A percentile compares a stretch with the other conserved stretches of the same genome.
Conservation (phyloP, 2,329 filamentous ascomycete genomes). For the Fusarium goolgardi region DNA sequence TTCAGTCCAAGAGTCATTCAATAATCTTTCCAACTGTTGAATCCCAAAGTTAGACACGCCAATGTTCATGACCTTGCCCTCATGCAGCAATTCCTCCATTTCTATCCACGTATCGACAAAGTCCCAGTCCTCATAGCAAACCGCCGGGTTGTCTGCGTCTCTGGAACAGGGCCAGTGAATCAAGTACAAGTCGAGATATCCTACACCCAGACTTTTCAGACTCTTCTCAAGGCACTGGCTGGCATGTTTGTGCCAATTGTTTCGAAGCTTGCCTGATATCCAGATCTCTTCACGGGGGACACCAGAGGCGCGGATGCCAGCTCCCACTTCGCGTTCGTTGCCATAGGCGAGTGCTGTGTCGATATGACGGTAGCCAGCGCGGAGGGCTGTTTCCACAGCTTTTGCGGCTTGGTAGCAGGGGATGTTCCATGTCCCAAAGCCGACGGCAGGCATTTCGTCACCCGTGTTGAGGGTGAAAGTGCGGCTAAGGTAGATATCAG, state of each 20-base stretch:
- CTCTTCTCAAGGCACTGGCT: slow-evolving; percentile 70
- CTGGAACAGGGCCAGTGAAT: slow-evolving; percentile 79
- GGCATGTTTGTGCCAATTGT: slow-evolving; percentile 79
- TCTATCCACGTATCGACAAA: slow-evolving; percentile 83
- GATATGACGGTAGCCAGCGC: slow-evolving; percentile 78
- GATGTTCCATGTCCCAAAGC: slow-evolving; percentile 84
- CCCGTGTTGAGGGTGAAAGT: slow-evolving; percentile 80
- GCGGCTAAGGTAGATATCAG: slow-evolving; percentile 27
- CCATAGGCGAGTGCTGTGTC: slow-evolving; percentile 82
- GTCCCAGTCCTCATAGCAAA: slow-evolving; percentile 81
- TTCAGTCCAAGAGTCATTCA: slow-evolving; percentile 73
- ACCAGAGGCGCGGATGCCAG: slow-evolving; percentile 71
- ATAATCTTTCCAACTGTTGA: slow-evolving; percentile 80
- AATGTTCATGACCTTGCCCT: slow-evolving; percentile 82
- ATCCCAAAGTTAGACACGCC: slow-evolving; percentile 90
- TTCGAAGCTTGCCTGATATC: slow-evolving; percentile 85
- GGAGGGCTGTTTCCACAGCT: slow-evolving; percentile 77
- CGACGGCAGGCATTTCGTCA: slow-evolving; percentile 80
- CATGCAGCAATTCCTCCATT: slow-evolving; percentile 75
- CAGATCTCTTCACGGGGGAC: slow-evolving; percentile 75
- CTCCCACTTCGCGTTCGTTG: slow-evolving; percentile 77
- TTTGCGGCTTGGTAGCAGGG: slow-evolving; percentile 73
- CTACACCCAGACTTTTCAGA: slow-evolving; percentile 68
- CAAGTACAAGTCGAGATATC: slow-evolving; percentile 77
- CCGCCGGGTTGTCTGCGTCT: slow-evolving; percentile 70